These are phyloP conservation scores for Myriosclerotinia scirpicola DNA, from an alignment of 2,329 filamentous ascomycete genomes.

Conservation along the genomic window DNA sequence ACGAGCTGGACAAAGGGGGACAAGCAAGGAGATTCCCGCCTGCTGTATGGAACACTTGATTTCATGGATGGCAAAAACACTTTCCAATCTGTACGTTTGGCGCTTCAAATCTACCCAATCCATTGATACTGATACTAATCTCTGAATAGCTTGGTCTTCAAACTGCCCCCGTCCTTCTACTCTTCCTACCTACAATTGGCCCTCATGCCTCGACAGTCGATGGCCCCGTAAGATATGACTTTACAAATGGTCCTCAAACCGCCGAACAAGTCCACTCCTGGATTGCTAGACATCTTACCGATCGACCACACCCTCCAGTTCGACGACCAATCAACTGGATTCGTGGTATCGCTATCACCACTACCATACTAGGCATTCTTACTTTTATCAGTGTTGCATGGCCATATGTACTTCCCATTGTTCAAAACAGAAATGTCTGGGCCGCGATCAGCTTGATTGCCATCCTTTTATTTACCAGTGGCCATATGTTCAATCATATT, in stretches of 20 bases:
- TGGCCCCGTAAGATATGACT: conserved; percentile 80
- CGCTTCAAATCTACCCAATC: conserved; percentile 7
- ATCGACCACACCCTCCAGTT: conserved; percentile 73
- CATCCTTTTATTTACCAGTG: conserved; percentile 90
- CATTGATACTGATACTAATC: conserved; percentile 23
- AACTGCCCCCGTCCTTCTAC: conserved; percentile 85
- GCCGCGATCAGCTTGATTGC: conserved; percentile 83
- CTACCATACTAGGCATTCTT: conserved; percentile 65
- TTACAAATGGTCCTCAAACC: conserved; percentile 67
- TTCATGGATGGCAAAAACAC: conserved; percentile 80
- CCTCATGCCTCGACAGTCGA: conserved; percentile 70
- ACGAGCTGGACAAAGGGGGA: conserved; percentile 88
- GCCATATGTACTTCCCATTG: conserved; percentile 75
- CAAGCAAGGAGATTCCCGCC: conserved; percentile 66
- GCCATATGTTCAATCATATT: conserved; percentile 99
- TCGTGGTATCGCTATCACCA: conserved; percentile 66
- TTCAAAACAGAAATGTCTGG: conserved; percentile 93
- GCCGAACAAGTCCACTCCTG: conserved; percentile 79
- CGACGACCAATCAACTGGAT: conserved; percentile 85
- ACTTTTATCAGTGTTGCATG: conserved; percentile 70
- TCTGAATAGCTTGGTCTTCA: conserved; percentile 77
- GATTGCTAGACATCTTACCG: conserved; percentile 76
- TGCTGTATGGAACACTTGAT: conserved; percentile 84
- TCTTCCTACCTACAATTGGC: conserved; percentile 83
- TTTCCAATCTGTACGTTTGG: conserved; percentile 72